Percentiles rank a stretch among this genome's conserved stretches.
Evolutionary conservation across 2,329 filamentous ascomycete genomes (phyloP).

Genomic region (Verticillium zaregamsianum): DNA sequence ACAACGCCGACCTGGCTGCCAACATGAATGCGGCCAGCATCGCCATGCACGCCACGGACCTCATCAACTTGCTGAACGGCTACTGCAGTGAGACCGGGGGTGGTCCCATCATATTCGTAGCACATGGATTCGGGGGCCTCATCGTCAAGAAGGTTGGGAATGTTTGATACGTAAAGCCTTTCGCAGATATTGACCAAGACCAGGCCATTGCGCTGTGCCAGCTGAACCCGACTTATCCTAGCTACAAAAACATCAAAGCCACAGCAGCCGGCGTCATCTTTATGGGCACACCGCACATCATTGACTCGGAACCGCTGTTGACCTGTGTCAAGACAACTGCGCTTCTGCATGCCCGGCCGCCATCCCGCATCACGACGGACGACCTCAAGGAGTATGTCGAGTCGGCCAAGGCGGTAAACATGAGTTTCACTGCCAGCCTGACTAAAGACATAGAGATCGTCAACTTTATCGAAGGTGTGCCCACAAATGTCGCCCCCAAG

Average conservation of each 20-base stretch:
- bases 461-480: background rate
- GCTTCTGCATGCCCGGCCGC: slow-evolving; percentile 1
- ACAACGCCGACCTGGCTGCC: slow-evolving; percentile 17
- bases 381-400: slow-evolving; percentile 17
- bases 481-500: background rate
- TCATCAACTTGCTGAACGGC: slow-evolving; percentile 9
- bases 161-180: background rate
- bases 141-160: slow-evolving; percentile 17
- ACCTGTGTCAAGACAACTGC: slow-evolving; percentile 13
- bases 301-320: slow-evolving; percentile 15
- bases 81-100: slow-evolving; percentile 3
- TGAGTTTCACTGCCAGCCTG: slow-evolving; percentile 6
- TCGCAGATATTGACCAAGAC: background rate
- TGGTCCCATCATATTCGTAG: slow-evolving; percentile 16
- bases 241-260: slow-evolving; percentile 3
- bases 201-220: background rate
- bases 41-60: slow-evolving; percentile 17
- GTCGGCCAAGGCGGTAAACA: slow-evolving; percentile 15
- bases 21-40: slow-evolving; percentile 18
- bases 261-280: slow-evolving; percentile 14
- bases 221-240: background rate
- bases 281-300: slow-evolving; percentile 18
- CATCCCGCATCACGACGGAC: slow-evolving; percentile 4
- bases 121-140: slow-evolving; percentile 18
- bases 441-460: background rate